phyloP scores from a whole-genome alignment of 2,329 filamentous ascomycete genomes.

The Cladorrhinum sp. region DNA sequence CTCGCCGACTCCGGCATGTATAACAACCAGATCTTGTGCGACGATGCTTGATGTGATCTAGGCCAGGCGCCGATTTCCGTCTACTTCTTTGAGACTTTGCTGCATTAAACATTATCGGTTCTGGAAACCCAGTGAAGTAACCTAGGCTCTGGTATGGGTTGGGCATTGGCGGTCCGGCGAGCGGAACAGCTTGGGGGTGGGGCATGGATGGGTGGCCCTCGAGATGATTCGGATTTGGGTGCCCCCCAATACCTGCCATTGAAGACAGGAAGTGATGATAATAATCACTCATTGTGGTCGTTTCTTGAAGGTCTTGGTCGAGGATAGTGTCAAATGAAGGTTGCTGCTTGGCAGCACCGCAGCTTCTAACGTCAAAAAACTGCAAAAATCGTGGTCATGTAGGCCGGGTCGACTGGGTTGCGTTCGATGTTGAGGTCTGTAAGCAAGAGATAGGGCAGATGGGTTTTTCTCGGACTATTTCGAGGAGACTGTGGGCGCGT shows the following conservation, averaged over 20 bases:
- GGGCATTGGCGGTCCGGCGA: conserved; percentile 36
- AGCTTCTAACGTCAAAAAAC: not conserved
- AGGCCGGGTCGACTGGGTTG: too few species aligned
- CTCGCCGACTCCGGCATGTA: conserved; percentile 83
- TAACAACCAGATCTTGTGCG: conserved; percentile 91
- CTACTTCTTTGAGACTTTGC: conserved; percentile 49
- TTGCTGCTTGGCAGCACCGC: not conserved
- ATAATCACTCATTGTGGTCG: conserved; percentile 50
- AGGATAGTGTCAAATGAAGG: not conserved
- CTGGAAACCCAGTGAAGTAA: conserved; percentile 50
- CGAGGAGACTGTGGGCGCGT: not conserved
- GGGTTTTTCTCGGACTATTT: not conserved
- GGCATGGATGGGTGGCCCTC: conserved; percentile 39
- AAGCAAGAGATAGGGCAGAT: not conserved
- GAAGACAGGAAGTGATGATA: conserved; percentile 55
- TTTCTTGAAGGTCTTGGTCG: not conserved
- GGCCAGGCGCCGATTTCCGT: conserved; percentile 48
- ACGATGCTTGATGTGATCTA: conserved; percentile 84
- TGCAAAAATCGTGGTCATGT: not conserved
- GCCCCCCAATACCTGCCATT: conserved; percentile 44
- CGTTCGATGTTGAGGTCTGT: not conserved
- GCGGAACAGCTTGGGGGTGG: conserved; percentile 32
- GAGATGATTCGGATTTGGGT: conserved; percentile 38
- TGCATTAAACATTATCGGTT: conserved; percentile 47
- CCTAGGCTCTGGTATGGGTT: conserved; percentile 46